Evolutionary conservation across 352 stramenopile genomes (phyloP).

Genomic region (Globisporangium mamillatum): DNA sequence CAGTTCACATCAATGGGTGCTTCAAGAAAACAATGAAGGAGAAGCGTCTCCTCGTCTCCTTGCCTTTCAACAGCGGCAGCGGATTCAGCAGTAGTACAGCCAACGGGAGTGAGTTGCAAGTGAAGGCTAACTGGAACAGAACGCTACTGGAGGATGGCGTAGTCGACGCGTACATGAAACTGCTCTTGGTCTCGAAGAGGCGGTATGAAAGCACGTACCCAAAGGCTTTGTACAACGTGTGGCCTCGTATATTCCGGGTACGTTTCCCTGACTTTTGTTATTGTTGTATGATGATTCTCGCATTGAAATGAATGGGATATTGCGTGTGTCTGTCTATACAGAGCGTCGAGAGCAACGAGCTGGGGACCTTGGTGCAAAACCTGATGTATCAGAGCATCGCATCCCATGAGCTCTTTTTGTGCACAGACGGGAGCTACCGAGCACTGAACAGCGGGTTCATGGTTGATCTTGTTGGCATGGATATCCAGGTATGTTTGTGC

Average conservation of each 20-base stretch:
- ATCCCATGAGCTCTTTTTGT: slow-evolving; percentile 61
- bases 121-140: slow-evolving; percentile 69
- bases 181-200: slow-evolving; percentile 53
- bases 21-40: slow-evolving; percentile 68
- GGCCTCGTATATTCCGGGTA: slow-evolving; percentile 32
- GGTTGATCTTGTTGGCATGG: slow-evolving; percentile 58
- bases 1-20: slow-evolving; percentile 71
- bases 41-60: slow-evolving; percentile 32
- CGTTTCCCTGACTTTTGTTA: background rate
- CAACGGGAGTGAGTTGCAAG: slow-evolving; percentile 45
- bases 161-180: slow-evolving; percentile 58
- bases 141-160: slow-evolving; percentile 66
- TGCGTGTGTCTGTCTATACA: background rate
- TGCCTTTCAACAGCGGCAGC: slow-evolving; percentile 10
- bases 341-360: slow-evolving; percentile 22
- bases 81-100: slow-evolving; percentile 16
- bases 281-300: background rate
- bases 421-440: slow-evolving; percentile 59
- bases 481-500: slow-evolving; percentile 51
- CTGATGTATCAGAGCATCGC: slow-evolving; percentile 42
- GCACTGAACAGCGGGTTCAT: slow-evolving; percentile 53
- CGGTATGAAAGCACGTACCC: slow-evolving; percentile 34
- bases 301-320: background rate
- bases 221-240: slow-evolving; percentile 63
- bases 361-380: slow-evolving; percentile 44